Evolutionary conservation across 2,329 filamentous ascomycete genomes (phyloP), one percentile per base, ranked within the genome.

Genomic region (Neurospora sp.): DNA sequence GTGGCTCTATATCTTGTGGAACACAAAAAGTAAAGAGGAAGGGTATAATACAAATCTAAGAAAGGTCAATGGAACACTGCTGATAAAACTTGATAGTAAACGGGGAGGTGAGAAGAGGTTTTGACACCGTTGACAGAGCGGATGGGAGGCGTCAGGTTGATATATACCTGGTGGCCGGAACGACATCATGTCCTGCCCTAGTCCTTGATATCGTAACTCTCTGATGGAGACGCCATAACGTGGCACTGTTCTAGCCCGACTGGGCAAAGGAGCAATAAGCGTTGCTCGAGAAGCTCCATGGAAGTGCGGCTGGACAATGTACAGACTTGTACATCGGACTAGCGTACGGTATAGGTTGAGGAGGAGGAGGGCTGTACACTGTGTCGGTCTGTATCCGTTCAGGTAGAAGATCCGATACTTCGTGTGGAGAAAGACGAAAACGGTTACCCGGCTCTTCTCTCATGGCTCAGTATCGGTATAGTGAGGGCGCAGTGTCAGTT

Each of bases 401-500:
- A 33, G 52, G 12, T n/a, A 33, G 52, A 36, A 36, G 28, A 62
- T 62, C 52, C 11, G 15, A 36, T 62, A 62, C 28, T 36, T 33
- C 52, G 28, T 62, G 28, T 62, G 52, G 52, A 36, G 15, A 62
- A 33, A 33, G 52, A 62, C 52, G 15, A 62, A 36, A 62, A 62
- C 23, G 52, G 52, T n/a, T 62, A 33, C 52, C 52, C 28, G 52
- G 52, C 52, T 62, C 52, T 33, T 33, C 23, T 33, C 52, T 62
- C 52, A 62, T 62, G 23, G 28, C 23, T 62, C 19, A 23, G 11
- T 52, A 46, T 62, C 28, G 12, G 52, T 62, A 36, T 36, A 3
- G 15, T 43, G 71, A 72, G 12, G 74, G 74, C 74, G 72, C 74
- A 74, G 73, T 67, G 43, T 69, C 70, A 72, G 70, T 71, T 52